Evolutionary conservation across 176 grass and related monocot genomes (phyloP), one percentile per base, ranked within the genome.

Genomic region (Phoenix roebelenii): DNA sequence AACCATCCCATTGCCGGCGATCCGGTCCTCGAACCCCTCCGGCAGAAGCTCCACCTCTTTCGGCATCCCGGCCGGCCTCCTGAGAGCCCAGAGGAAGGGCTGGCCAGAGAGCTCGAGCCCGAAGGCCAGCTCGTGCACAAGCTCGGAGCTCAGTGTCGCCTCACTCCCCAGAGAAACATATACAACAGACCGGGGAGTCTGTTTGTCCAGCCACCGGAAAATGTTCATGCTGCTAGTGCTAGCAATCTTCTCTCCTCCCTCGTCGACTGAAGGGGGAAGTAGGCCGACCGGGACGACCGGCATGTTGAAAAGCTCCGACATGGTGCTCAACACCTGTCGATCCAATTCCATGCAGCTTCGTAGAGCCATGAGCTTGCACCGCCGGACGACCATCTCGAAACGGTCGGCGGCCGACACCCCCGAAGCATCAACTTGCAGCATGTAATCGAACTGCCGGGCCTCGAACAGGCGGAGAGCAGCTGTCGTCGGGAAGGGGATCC

Each of bases 161-260:
- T 88, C 89, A 15, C 72, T 88, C 3, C 89, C 89, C 0, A 88
- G 72, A 5, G 89, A 77, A 2, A 88, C 55, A 19, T 82, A 88
- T n/a, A 95, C 49, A 4, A 85, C 89, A 0, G 81, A 82, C 30
- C 75, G 53, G 0, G 72, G 12, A 0, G 60, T 18, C 29, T 82
- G 85, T 0, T 20, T 49, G 28, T 76, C 78, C 1, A 95, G 52
- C 81, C 81, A 89, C 3, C 15, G 29, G 7, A 83, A 49, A 4
- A 75, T 64, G 18, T 1, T 80, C 72, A 22, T 16, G 12, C 5
- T 63, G 0, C 16, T 5, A 30, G 28, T 59, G 24, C 5, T 49
- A 28, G 0, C 18, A 16, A 14, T 20, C 58, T 19, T 25, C 6
- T 18, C 9, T 9, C 4, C 0, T 0, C 4, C 15, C 3, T 51